Base-by-base conservation (phyloP, 176 grass and related monocot species). In the Oryza nivara region DNA sequence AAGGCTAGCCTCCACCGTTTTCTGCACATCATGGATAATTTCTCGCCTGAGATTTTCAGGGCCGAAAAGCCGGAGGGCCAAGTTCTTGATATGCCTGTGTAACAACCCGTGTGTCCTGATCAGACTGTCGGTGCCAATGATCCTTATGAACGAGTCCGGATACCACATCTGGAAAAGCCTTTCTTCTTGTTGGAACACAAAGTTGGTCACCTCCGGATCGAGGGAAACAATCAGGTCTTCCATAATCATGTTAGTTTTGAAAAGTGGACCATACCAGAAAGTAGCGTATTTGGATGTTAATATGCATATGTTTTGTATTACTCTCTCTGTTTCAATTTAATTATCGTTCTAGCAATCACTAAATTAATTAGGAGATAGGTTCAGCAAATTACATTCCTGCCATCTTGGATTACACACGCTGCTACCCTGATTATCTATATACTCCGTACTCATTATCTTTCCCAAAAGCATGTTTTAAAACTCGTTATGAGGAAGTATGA, bases 101-200 rank as follows among this genome's bases (percentile, higher is more conserved):
- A 35, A 35, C 34, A 35, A 35, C 0, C 34, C 34, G 34, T 35
- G 34, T 35, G 34, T 35, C 34, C 0, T 35, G 3, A 35, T 35
- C 34, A 35, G 34, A 65, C 34, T 89, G 34, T 86, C 46, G 11
- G 63, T 43, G 6, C 92, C 92, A 4, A 94, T 45, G 22, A 94
- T 75, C 47, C 85, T 67, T 16, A 87, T 84, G 36, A 91, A 84
- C 7, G 92, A 81, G 0, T 86, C 30, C 1, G 92, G 92, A 64
- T 89, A 91, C 54, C 88, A 89, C 5, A 87, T 94, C 68, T 91
- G 79, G 68, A 91, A 91, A 61, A 80, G 38, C 64, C 64, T 87
- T 35, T 87, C 89, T 82, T 94, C 92, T 68, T 89, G 75, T 19
- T 81, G 89, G 64, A 94, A 84, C 19, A 86, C 88, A 2, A 17